Conservation (phyloP, 2,329 filamentous ascomycete genomes). For the Fusarium nurragi region DNA sequence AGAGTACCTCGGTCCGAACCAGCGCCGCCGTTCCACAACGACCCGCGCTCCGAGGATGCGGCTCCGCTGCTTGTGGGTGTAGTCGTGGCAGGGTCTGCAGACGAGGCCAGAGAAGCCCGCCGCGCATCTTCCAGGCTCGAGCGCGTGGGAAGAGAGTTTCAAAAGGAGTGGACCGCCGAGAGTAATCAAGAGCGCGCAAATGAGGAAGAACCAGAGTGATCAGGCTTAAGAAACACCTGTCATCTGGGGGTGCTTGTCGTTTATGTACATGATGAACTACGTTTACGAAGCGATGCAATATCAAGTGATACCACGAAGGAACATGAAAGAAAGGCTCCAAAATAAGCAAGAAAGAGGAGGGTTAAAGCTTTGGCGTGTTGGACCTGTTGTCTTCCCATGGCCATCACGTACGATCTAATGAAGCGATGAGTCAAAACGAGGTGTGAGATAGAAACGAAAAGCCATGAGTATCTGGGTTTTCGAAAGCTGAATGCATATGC, state of each 20-base stretch:
- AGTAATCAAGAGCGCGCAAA: conserved; percentile 38
- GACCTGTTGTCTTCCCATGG: not conserved
- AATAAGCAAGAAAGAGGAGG: not conserved
- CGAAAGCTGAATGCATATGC: not conserved
- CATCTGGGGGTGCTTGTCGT: conserved; percentile 4
- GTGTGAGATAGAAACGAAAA: not conserved
- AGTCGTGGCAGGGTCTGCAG: conserved; percentile 61
- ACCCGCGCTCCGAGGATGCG: conserved; percentile 46
- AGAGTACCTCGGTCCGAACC: conserved; percentile 28
- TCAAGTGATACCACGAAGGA: conserved; percentile 27
- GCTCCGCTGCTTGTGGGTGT: conserved; percentile 65
- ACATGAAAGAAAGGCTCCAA: conserved; percentile 1
- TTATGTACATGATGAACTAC: conserved; percentile 30
- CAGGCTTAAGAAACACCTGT: not conserved
- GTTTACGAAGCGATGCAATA: conserved; percentile 42
- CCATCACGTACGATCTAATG: conserved; percentile 13
- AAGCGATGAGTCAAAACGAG: conserved; percentile 4
- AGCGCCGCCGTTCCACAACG: conserved; percentile 21
- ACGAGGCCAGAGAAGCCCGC: conserved; percentile 61
- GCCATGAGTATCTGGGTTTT: not conserved
- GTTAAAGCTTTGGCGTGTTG: conserved; percentile 10
- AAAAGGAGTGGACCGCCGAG: conserved; percentile 59
- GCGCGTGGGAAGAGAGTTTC: conserved; percentile 63
- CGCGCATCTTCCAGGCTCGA: conserved; percentile 64
- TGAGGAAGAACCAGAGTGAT: conserved; percentile 43